phyloP scores from a whole-genome alignment of 176 grass and related monocot species.

The Aechmea fasciata region DNA sequence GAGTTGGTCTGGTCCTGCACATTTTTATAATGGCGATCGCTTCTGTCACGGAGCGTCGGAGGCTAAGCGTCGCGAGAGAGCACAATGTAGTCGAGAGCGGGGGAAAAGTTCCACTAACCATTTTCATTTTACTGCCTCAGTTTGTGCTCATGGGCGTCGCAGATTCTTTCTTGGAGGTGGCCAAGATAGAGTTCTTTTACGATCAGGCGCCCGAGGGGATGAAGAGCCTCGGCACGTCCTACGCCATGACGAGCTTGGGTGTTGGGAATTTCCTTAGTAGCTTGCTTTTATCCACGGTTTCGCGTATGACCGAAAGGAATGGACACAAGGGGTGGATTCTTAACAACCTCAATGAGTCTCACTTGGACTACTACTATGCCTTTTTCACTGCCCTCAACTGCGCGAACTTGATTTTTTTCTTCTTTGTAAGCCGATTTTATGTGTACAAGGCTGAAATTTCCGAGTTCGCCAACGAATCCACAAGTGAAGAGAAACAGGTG shows the following conservation, averaged over 20 bases:
- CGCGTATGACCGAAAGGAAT: constrained; percentile 34
- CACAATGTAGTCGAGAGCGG: constrained; percentile 44
- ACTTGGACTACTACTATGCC: constrained; percentile 76
- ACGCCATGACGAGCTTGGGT: constrained; percentile 68
- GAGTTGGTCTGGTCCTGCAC: constrained; percentile 61
- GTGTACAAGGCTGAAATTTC: constrained; percentile 52
- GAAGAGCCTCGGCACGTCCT: constrained; percentile 87
- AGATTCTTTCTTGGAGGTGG: constrained; percentile 77
- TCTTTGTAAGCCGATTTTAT: constrained; percentile 53
- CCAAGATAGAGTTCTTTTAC: constrained; percentile 94
- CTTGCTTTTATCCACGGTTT: constrained; percentile 50
- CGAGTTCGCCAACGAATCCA: constrained; percentile 2
- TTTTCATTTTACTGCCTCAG: constrained; percentile 77
- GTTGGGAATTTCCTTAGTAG: constrained; percentile 87
- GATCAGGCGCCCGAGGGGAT: constrained; percentile 90
- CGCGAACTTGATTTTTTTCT: constrained; percentile 59
- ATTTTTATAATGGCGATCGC: constrained; percentile 76
- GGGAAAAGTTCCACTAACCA: constrained; percentile 47
- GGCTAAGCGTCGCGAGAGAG: constrained; percentile 39
- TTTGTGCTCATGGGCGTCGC: constrained; percentile 83
- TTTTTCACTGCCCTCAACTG: constrained; percentile 64
- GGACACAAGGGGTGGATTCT: constrained; percentile 58
- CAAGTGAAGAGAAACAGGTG: constrained; percentile 18
- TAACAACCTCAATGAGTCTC: constrained; percentile 81
- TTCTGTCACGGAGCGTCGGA: constrained; percentile 47